These are phyloP conservation scores for Pythium biforme DNA, from an alignment of 352 stramenopile genomes.

Conservation along the genomic window DNA sequence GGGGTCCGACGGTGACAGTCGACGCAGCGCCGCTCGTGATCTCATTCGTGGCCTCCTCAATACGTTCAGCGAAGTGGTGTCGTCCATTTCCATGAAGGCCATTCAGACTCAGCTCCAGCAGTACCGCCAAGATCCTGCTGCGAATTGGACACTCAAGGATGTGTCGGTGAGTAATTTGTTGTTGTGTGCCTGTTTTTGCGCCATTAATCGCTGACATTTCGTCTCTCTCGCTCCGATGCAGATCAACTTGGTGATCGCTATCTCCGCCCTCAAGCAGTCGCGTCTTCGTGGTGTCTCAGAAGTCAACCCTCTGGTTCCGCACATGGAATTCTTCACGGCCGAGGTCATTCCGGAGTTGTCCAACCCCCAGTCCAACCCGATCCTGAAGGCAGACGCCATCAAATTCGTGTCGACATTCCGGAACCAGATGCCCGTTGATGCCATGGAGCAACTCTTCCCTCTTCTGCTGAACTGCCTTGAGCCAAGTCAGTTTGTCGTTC, in stretches of 20 bases:
- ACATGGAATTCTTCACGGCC: slow-evolving; percentile 96
- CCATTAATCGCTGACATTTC: background rate
- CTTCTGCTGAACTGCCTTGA: slow-evolving; percentile 89
- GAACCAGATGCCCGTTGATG: slow-evolving; percentile 93
- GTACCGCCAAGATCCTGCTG: slow-evolving; percentile 80
- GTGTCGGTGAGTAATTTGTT: slow-evolving; percentile 78
- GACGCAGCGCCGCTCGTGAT: slow-evolving; percentile 93
- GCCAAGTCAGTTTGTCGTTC: slow-evolving; percentile 92
- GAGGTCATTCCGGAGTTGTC: slow-evolving; percentile 95
- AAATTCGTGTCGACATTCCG: slow-evolving; percentile 99
- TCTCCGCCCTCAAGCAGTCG: slow-evolving; percentile 94
- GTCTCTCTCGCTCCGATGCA: slow-evolving; percentile 14
- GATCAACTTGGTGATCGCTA: slow-evolving; percentile 95
- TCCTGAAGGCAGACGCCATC: slow-evolving; percentile 97
- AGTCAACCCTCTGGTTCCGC: slow-evolving; percentile 92
- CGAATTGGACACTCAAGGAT: slow-evolving; percentile 95
- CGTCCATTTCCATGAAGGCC: slow-evolving; percentile 91
- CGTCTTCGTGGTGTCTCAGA: slow-evolving; percentile 92
- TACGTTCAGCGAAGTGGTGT: slow-evolving; percentile 94
- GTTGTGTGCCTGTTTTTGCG: background rate
- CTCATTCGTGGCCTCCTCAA: slow-evolving; percentile 94
- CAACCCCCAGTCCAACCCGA: slow-evolving; percentile 72
- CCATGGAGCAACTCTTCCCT: slow-evolving; percentile 92
- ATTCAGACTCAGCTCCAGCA: slow-evolving; percentile 91
- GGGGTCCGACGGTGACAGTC: slow-evolving; percentile 95